Base-by-base conservation (phyloP, 2,329 filamentous ascomycete species). In the Fusarium chaquense region DNA sequence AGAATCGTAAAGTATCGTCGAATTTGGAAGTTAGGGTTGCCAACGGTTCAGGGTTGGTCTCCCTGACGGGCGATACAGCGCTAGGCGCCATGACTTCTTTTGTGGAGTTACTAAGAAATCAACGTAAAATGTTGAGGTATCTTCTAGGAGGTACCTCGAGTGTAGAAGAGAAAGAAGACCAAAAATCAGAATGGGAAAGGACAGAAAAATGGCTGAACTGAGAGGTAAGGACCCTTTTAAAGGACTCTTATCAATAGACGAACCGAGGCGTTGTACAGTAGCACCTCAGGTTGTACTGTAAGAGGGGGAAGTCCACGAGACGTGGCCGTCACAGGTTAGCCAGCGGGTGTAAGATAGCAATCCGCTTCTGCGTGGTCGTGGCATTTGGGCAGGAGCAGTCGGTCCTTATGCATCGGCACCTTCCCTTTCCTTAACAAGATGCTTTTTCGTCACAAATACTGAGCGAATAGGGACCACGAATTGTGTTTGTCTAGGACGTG, bases 1-100 rank as follows among this genome's bases (percentile, higher is more conserved):
- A 98, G 84, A 98, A 98, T 20, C 91, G 87, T 62, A 98, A 84
- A 2, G 93, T 95, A 79, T 98, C 93, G 76, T 97, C 91, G 80
- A 93, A 98, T 47, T 86, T 81, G 55, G 90, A 89, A 2, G 93
- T 96, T 52, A 98, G 81, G 44, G 76, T 69, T 16, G 78, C 78
- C 58, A 81, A 65, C 12, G 77, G 74, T 46, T 78, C 77, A 38
- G 76, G 72, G 47, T 76, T 75, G 36, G 69, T 56, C 20, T 82
- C 80, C 64, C 78, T 78, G 67, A 84, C 81, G 26, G 86, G 83
- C 26, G 85, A 84, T 69, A 88, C 76, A 70, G 86, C 86, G 66
- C 78, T 84, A 13, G 88, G 87, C 45, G 87, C 85, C 88, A 90
- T 90, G 62, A 43, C 46, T 45, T 43, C 43, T 22, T 46, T 20